phyloP scores from a whole-genome alignment of 1,139 yeast genomes.

The Suzukiozyma palmioleophila region DNA sequence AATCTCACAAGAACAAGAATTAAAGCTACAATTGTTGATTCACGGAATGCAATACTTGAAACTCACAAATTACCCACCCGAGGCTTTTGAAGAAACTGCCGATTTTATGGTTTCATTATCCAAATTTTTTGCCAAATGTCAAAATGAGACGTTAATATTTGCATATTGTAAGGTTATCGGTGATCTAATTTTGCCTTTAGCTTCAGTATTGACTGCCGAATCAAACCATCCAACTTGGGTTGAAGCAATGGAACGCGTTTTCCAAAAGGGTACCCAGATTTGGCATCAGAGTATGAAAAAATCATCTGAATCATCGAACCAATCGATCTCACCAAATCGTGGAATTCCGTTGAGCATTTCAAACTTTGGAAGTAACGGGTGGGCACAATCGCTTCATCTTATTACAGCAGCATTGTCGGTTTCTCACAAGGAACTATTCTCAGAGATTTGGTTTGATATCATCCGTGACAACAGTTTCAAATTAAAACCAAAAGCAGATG shows the following conservation, averaged over 20 bases:
- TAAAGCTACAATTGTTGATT: slow-evolving; percentile 68
- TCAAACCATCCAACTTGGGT: slow-evolving; percentile 96
- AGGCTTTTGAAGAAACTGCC: slow-evolving; percentile 86
- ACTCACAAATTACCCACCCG: slow-evolving; percentile 80
- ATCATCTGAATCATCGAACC: slow-evolving; percentile 8
- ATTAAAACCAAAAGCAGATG: slow-evolving; percentile 36
- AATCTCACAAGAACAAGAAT: slow-evolving; percentile 56
- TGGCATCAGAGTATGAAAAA: slow-evolving; percentile 24
- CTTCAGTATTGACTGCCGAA: slow-evolving; percentile 86
- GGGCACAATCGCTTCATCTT: slow-evolving; percentile 71
- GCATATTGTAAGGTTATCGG: slow-evolving; percentile 86
- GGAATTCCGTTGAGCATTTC: slow-evolving; percentile 1
- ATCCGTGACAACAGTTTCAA: slow-evolving; percentile 48
- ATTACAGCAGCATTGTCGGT: slow-evolving; percentile 76
- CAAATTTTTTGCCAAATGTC: slow-evolving; percentile 69
- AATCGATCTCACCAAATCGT: slow-evolving; percentile 1
- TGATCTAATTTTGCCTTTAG: slow-evolving; percentile 72
- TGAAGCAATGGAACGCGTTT: slow-evolving; percentile 65
- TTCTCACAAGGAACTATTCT: slow-evolving; percentile 73
- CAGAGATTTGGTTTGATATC: slow-evolving; percentile 67
- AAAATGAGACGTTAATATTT: slow-evolving; percentile 56
- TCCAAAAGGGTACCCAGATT: slow-evolving; percentile 41
- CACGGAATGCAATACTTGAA: slow-evolving; percentile 88
- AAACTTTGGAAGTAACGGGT: slow-evolving; percentile 36
- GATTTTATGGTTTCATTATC: slow-evolving; percentile 83